A percentile compares a stretch with the other conserved stretches of the same genome.
Evolutionary conservation across 2,329 filamentous ascomycete genomes (phyloP).

Genomic region (Pseudogymnoascus sp.): DNA sequence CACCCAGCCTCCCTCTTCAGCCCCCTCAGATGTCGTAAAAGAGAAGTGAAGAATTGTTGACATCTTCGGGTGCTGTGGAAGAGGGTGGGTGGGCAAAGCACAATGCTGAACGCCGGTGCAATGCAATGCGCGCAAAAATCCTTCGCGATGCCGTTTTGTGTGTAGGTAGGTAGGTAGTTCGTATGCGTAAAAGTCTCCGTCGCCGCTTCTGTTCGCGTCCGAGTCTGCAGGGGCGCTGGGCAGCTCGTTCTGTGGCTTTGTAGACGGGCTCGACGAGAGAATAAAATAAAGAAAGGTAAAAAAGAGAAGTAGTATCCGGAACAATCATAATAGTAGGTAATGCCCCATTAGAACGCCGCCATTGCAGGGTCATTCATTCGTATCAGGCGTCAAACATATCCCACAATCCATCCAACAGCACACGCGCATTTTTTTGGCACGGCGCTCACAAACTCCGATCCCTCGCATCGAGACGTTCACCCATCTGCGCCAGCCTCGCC

Average conservation of each 20-base stretch:
- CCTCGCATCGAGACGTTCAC: not conserved
- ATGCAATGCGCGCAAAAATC: not conserved
- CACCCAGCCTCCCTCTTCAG: not conserved
- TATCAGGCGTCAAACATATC: not conserved
- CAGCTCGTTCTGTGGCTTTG: not conserved
- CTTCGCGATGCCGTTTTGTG: not conserved
- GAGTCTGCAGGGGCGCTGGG: not conserved
- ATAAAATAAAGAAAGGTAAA: not conserved
- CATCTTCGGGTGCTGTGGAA: not conserved
- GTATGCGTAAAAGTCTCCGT: not conserved
- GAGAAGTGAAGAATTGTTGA: not conserved
- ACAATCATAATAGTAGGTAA: not conserved
- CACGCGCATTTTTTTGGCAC: not conserved
- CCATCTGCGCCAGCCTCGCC: not conserved
- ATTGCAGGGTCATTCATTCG: not conserved
- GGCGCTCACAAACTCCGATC: not conserved
- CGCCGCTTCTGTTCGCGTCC: not conserved
- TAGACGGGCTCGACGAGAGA: not conserved
- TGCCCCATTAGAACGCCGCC: not conserved
- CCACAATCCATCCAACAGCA: not conserved
- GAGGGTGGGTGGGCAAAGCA: not conserved
- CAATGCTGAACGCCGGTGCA: not conserved
- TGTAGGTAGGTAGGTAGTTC: not conserved
- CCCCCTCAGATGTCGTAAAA: not conserved
- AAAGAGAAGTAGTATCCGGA: not conserved